A percentile compares a stretch with the other conserved stretches of the same genome.
Conservation (phyloP, 177 flowering plant species). For the Vitis hybrid region DNA sequence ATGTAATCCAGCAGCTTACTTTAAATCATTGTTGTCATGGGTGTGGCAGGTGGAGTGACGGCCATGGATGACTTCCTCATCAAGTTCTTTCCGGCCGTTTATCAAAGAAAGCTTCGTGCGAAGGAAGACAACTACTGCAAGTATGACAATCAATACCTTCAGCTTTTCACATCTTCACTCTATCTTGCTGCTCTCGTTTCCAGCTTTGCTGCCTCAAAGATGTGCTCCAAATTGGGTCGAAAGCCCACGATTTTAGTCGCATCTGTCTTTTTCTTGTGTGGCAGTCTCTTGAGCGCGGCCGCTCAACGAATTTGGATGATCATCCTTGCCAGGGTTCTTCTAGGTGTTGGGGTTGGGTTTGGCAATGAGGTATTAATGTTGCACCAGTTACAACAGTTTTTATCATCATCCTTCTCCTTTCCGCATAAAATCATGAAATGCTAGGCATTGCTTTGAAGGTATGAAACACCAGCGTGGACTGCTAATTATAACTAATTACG, state of each 20-base stretch:
- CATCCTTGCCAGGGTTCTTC: slow-evolving; percentile 11
- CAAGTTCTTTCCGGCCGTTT: slow-evolving; percentile 22
- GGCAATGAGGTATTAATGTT: too few species aligned
- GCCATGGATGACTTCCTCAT: slow-evolving; percentile 30
- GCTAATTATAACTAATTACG: too few species aligned
- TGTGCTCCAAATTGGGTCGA: slow-evolving; percentile 40
- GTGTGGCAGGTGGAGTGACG: slow-evolving; percentile 14
- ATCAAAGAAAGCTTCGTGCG: slow-evolving; percentile 14
- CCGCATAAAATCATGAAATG: too few species aligned
- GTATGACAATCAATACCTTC: slow-evolving; percentile 46
- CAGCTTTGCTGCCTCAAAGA: slow-evolving; percentile 51
- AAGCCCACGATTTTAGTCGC: slow-evolving; percentile 49
- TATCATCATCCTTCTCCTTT: not conserved
- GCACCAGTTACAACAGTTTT: too few species aligned
- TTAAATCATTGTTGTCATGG: too few species aligned
- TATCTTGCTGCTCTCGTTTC: slow-evolving; percentile 50
- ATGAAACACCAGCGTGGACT: too few species aligned
- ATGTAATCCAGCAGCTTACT: too few species aligned
- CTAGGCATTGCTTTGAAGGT: too few species aligned
- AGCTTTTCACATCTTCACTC: slow-evolving; percentile 53
- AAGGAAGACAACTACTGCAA: slow-evolving; percentile 34
- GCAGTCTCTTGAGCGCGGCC: slow-evolving; percentile 32
- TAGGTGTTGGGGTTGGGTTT: too few species aligned
- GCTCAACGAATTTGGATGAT: slow-evolving; percentile 39
- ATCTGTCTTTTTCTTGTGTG: slow-evolving; percentile 42